A percentile compares a stretch with the other conserved stretches of the same genome.
Evolutionary conservation across 75 land plant species (phyloP).

Genomic region (Pinus albicaulis): DNA sequence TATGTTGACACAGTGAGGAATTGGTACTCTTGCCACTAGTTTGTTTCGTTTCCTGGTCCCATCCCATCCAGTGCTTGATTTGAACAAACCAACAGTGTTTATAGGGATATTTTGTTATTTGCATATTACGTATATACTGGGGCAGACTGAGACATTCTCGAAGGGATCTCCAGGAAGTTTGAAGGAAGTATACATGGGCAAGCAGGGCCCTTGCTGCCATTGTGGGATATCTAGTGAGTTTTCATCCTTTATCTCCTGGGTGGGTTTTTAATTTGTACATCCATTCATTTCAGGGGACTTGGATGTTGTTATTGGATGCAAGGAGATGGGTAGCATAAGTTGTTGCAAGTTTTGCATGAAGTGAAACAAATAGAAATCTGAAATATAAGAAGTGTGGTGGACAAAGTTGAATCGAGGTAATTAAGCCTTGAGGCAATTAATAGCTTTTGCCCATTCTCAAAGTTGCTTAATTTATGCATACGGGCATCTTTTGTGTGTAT

Average conservation of each 20-base stretch:
- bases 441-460: neutral
- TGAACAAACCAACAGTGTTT: neutral
- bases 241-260: slow-evolving; percentile 13
- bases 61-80: neutral
- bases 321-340: too few species aligned
- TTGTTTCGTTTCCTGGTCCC: neutral
- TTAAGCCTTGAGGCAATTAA: neutral
- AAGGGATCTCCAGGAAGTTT: neutral
- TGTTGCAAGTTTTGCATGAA: neutral
- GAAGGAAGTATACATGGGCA: slow-evolving; percentile 62
- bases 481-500: neutral
- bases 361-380: neutral
- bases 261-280: neutral
- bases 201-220: slow-evolving; percentile 99
- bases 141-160: neutral
- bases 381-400: neutral
- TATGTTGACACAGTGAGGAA: neutral
- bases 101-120: neutral
- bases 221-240: slow-evolving; percentile 98
- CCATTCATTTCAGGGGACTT: neutral
- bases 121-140: neutral
- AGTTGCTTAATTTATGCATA: neutral
- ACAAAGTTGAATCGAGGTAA: neutral
- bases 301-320: too few species aligned
- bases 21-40: neutral